Conservation (phyloP, 768 basidiomycete genomes). For the Xerocomellus dryophilus region DNA sequence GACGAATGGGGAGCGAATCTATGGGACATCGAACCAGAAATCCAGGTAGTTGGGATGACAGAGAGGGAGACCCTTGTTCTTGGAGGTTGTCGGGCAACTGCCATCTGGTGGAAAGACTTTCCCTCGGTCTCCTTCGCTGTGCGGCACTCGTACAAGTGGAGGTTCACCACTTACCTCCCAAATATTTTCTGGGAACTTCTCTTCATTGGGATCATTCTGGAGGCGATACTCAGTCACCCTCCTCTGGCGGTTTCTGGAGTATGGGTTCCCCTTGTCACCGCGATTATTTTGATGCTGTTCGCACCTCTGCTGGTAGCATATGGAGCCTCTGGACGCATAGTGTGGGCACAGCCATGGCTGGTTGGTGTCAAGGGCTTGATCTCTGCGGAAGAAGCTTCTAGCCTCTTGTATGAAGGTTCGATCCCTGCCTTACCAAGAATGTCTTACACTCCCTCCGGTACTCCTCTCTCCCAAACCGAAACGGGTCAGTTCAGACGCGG, state of each 20-base stretch:
- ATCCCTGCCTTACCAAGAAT: conserved; percentile 7
- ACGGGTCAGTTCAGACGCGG: conserved; percentile 17
- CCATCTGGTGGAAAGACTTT: conserved; percentile 26
- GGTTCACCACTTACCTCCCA: conserved; percentile 6
- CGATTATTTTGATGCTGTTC: conserved; percentile 10
- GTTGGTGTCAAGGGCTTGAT: conserved; percentile 25
- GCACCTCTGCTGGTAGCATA: conserved; percentile 14
- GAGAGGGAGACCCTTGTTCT: conserved; percentile 14
- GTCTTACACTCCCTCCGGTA: conserved; percentile 21
- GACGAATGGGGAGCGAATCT: conserved; percentile 17
- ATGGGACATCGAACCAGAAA: conserved; percentile 20
- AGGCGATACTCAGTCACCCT: fast-evolving
- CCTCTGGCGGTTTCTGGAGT: neutral
- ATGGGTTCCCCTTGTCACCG: neutral
- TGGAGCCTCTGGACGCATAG: conserved; percentile 17
- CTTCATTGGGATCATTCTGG: neutral
- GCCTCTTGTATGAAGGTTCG: conserved; percentile 12
- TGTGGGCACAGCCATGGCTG: conserved; percentile 20
- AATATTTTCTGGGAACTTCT: conserved; percentile 7
- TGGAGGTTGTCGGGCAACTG: conserved; percentile 22
- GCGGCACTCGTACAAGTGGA: conserved; percentile 13
- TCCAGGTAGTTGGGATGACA: conserved; percentile 22
- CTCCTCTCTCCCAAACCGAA: conserved; percentile 7
- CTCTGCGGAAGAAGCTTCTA: conserved; percentile 21
- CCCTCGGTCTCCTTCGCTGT: conserved; percentile 16